phyloP scores from a whole-genome alignment of 2,329 filamentous ascomycete species.

The Ascochyta fabae region DNA sequence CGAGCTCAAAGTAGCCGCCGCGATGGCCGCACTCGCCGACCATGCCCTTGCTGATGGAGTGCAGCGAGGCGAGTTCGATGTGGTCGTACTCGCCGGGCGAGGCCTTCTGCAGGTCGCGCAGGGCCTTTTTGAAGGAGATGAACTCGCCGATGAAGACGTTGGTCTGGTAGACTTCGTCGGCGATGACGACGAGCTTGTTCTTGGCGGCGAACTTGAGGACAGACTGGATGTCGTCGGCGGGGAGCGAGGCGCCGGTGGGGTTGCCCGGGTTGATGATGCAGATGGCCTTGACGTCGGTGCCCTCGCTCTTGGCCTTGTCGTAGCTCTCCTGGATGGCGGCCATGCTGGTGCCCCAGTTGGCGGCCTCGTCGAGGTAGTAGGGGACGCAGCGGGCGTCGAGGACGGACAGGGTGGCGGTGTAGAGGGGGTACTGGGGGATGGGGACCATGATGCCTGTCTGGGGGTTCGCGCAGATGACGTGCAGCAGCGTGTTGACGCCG shows the following conservation, averaged over 20 bases:
- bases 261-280: constrained; percentile 99
- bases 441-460: constrained; percentile 87
- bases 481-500: constrained; percentile 90
- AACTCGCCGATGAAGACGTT: constrained; percentile 97
- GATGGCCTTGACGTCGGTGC: constrained; percentile 87
- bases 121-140: constrained; percentile 90
- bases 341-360: constrained; percentile 87
- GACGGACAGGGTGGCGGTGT: constrained; percentile 88
- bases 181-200: constrained; percentile 86
- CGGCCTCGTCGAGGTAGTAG: constrained; percentile 88
- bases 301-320: constrained; percentile 74
- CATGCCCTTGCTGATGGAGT: constrained; percentile 98
- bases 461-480: constrained; percentile 81
- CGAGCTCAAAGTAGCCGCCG: constrained; percentile 95
- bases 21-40: constrained; percentile 98
- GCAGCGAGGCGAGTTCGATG: constrained; percentile 88
- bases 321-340: constrained; percentile 76
- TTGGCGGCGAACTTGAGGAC: constrained; percentile 88
- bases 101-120: constrained; percentile 78
- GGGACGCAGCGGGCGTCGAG: constrained; percentile 87
- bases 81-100: constrained; percentile 76
- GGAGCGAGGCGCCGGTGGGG: constrained; percentile 87
- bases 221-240: constrained; percentile 76
- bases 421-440: constrained; percentile 97
- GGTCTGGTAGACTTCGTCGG: constrained; percentile 98